Percentiles rank a stretch among this genome's conserved stretches.
phyloP scores from a whole-genome alignment of 2,329 filamentous ascomycete species.

The Botrytis deweyae region DNA sequence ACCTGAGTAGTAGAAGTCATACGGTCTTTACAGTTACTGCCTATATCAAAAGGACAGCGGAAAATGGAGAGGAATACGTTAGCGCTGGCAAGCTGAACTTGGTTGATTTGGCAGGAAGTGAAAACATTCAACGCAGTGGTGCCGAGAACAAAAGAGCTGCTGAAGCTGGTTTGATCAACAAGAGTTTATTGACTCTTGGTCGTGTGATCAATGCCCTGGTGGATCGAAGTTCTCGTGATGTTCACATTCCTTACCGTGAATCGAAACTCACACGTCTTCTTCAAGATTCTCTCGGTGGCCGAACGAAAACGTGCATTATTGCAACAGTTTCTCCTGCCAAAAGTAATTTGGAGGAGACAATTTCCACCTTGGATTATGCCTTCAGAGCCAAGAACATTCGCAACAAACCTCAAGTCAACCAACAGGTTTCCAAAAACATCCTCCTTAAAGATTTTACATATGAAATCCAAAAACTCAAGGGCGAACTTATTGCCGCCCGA shows the following conservation, averaged over 20 bases:
- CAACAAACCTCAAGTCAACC: constrained; percentile 95
- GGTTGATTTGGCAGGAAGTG: constrained; percentile 93
- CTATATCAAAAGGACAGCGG: constrained; percentile 76
- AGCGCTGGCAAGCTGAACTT: constrained; percentile 92
- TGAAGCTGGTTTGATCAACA: constrained; percentile 96
- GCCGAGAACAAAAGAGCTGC: constrained; percentile 97
- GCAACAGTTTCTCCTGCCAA: constrained; percentile 93
- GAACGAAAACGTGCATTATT: constrained; percentile 98
- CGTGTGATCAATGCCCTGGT: constrained; percentile 97
- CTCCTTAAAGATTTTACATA: constrained; percentile 83
- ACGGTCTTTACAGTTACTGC: constrained; percentile 97
- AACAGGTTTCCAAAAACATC: constrained; percentile 88
- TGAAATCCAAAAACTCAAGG: constrained; percentile 93
- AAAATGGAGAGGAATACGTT: constrained; percentile 85
- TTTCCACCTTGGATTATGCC: constrained; percentile 95
- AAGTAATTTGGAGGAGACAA: constrained; percentile 95
- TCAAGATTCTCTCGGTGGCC: constrained; percentile 93
- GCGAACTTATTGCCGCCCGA: constrained; percentile 86
- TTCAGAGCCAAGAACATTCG: constrained; percentile 98
- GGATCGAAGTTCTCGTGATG: constrained; percentile 63
- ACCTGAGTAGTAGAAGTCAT: constrained; percentile 93
- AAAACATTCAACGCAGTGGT: constrained; percentile 95
- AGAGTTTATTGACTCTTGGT: constrained; percentile 89
- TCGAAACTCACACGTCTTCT: constrained; percentile 93
- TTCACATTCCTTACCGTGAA: constrained; percentile 86